These are phyloP conservation scores for Saturnispora saitoi DNA, from an alignment of 805 yeast species.

Conservation along the genomic window DNA sequence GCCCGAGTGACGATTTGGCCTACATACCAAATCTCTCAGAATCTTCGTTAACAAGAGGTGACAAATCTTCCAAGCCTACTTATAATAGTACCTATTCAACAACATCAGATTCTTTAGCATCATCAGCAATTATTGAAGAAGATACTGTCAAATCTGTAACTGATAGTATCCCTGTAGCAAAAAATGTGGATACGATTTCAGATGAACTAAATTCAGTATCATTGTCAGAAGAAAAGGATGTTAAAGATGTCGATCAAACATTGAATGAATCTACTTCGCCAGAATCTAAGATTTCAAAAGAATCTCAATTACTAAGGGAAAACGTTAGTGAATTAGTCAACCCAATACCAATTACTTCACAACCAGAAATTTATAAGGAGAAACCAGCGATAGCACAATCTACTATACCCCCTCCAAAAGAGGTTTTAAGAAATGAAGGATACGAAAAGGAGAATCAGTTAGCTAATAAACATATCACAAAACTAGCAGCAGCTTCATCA, in stretches of 20 bases:
- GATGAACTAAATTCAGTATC: conserved; percentile 27
- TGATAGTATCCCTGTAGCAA: conserved; percentile 19
- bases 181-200: conserved; percentile 28
- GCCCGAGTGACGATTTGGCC: conserved; percentile 24
- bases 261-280: background rate
- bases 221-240: background rate
- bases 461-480: background rate
- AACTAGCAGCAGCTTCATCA: background rate
- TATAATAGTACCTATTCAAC: conserved; percentile 12
- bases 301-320: conserved; percentile 2
- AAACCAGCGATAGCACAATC: background rate
- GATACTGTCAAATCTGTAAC: conserved; percentile 12
- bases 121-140: conserved; percentile 26
- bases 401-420: background rate
- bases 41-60: conserved; percentile 13
- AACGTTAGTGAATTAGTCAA: conserved; percentile 2
- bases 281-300: conserved; percentile 1
- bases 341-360: background rate
- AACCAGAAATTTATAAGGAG: conserved; percentile 6
- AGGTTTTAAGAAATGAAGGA: background rate
- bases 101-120: conserved; percentile 15
- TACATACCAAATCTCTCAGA: conserved; percentile 24
- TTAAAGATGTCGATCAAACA: background rate
- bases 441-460: conserved; percentile 8
- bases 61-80: conserved; percentile 7